A percentile compares a stretch with the other conserved stretches of the same genome.
Evolutionary conservation across 1,139 yeast genomes (phyloP).

Genomic region (Casaregolazyma suthepensis): DNA sequence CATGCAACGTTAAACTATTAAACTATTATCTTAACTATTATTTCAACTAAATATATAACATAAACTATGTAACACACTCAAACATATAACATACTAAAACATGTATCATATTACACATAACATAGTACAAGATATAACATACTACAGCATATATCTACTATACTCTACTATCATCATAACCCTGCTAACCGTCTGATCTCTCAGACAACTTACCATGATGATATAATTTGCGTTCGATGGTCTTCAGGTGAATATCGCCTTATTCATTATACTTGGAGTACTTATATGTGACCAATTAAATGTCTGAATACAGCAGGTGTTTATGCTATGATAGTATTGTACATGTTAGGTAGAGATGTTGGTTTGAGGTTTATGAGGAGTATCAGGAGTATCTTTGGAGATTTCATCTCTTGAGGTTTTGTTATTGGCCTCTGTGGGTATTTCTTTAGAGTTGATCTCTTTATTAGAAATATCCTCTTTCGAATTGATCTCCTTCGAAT

Average conservation of each 20-base stretch:
- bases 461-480: background rate
- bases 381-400: background rate
- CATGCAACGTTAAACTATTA: too few relatives aligned
- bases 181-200: background rate
- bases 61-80: too few relatives aligned
- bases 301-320: constrained; percentile 2
- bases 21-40: too few relatives aligned
- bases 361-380: background rate
- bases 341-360: background rate
- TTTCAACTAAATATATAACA: too few relatives aligned
- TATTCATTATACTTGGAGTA: constrained; percentile 22
- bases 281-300: constrained; percentile 4
- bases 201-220: constrained; percentile 20
- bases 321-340: background rate
- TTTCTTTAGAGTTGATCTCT: background rate
- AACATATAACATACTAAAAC: too few relatives aligned
- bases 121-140: too few relatives aligned
- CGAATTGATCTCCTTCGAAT: background rate
- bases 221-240: constrained; percentile 62
- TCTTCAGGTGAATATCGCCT: constrained; percentile 28
- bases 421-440: background rate
- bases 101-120: too few relatives aligned
- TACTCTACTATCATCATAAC: too few relatives aligned
- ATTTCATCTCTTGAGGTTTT: too few relatives aligned
- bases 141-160: too few relatives aligned